A percentile compares a stretch with the other conserved stretches of the same genome.
Conservation (phyloP, 1,284 basidiomycete genomes). For the Ceratobasidium sp. region DNA sequence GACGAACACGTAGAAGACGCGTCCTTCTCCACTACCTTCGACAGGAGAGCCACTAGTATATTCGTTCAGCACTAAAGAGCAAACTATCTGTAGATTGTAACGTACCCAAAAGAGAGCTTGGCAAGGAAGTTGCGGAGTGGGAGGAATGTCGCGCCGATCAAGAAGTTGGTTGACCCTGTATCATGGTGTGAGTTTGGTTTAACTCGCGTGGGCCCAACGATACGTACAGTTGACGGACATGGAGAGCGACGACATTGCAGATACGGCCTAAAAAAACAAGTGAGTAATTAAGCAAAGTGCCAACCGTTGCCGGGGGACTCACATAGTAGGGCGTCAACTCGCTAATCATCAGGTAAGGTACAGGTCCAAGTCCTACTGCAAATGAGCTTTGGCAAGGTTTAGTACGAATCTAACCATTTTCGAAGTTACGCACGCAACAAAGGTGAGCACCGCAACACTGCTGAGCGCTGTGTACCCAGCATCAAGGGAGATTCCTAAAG, state of each 20-base stretch:
- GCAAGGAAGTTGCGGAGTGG: conserved; percentile 81
- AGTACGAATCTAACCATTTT: neutral
- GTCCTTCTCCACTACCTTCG: conserved; percentile 70
- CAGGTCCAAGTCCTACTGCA: conserved; percentile 88
- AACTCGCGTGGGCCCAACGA: conserved; percentile 43
- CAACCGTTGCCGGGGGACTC: conserved; percentile 52
- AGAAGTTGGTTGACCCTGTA: conserved; percentile 82
- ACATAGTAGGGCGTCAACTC: conserved; percentile 86
- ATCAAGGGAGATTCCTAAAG: conserved; percentile 80
- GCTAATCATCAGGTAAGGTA: conserved; percentile 93
- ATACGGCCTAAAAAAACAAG: conserved; percentile 69
- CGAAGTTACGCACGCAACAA: conserved; percentile 75
- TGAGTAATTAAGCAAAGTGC: conserved; percentile 12
- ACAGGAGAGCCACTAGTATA: conserved; percentile 60
- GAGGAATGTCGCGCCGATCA: conserved; percentile 84
- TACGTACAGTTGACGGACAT: conserved; percentile 83
- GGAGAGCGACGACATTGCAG: conserved; percentile 83
- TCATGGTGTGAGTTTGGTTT: neutral
- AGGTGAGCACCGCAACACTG: conserved; percentile 81
- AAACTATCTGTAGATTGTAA: neutral
- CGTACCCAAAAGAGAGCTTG: conserved; percentile 36
- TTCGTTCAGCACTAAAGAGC: neutral
- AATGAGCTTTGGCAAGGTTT: conserved; percentile 69
- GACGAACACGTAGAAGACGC: conserved; percentile 85
- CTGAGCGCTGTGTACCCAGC: conserved; percentile 68